A percentile compares a stretch with the other conserved stretches of the same genome.
Evolutionary conservation across 768 basidiomycete species (phyloP).

Genomic region (Xanthoconium purpureum): DNA sequence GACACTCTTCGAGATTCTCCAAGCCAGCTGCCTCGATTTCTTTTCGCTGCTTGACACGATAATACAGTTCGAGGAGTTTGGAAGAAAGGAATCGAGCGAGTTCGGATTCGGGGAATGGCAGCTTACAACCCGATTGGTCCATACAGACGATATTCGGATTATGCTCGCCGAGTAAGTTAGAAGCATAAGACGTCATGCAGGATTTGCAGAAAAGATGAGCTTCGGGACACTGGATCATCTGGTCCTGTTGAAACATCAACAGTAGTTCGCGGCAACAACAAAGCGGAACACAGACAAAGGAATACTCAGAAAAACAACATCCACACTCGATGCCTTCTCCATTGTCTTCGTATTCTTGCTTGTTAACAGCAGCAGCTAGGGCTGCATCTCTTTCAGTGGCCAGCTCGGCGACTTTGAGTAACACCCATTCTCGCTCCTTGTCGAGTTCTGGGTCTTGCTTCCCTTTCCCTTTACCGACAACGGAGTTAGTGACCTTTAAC

Average conservation of each 20-base stretch:
- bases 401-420: constrained; percentile 32
- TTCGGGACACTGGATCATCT: constrained; percentile 88
- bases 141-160: constrained; percentile 71
- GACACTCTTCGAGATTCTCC: constrained; percentile 84
- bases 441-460: constrained; percentile 46
- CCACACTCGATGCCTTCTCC: constrained; percentile 78
- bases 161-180: constrained; percentile 62
- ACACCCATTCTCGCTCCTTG: constrained; percentile 47
- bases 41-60: constrained; percentile 71
- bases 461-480: constrained; percentile 40
- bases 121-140: constrained; percentile 72
- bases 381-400: constrained; percentile 26
- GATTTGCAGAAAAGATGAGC: constrained; percentile 81
- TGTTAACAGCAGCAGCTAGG: constrained; percentile 32
- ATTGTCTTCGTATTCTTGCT: constrained; percentile 45
- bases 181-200: constrained; percentile 69
- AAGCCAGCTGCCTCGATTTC: constrained; percentile 77
- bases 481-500: constrained; percentile 34
- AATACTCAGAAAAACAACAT: constrained; percentile 75
- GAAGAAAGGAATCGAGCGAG: constrained; percentile 62
- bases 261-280: neutral
- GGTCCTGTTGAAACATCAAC: constrained; percentile 45
- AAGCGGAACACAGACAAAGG: constrained; percentile 53
- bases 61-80: constrained; percentile 68
- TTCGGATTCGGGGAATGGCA: constrained; percentile 65